Conservation (phyloP, 805 yeast species). For the Jamesozyma hellenica region DNA sequence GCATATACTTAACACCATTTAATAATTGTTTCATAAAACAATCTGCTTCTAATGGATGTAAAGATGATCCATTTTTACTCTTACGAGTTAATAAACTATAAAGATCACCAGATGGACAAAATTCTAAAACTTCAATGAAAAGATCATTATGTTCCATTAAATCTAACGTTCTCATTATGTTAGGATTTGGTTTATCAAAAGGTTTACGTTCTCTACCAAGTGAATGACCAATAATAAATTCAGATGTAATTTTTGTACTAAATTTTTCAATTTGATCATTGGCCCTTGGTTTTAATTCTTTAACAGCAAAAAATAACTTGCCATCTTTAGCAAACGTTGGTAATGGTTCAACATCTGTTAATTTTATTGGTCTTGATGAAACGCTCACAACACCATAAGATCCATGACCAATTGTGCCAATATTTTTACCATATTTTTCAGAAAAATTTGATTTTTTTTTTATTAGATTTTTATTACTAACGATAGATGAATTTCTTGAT, state of each 20-base stretch:
- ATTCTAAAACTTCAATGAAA: conserved; percentile 87
- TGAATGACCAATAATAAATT: conserved; percentile 78
- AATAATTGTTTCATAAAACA: conserved; percentile 83
- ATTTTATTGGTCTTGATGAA: conserved; percentile 47
- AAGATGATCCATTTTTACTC: conserved; percentile 38
- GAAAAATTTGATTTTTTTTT: conserved; percentile 20
- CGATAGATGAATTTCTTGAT: neutral
- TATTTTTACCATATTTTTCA: conserved; percentile 41
- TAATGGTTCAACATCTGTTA: conserved; percentile 8
- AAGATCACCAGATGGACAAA: conserved; percentile 76
- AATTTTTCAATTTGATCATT: conserved; percentile 91
- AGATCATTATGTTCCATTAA: conserved; percentile 63
- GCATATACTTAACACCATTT: conserved; percentile 77
- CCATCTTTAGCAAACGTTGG: conserved; percentile 58
- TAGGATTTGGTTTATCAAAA: conserved; percentile 30
- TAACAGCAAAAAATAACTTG: conserved; percentile 70
- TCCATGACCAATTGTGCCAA: conserved; percentile 73
- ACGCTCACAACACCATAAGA: conserved; percentile 90
- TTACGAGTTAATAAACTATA: conserved; percentile 44
- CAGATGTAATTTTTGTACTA: conserved; percentile 77
- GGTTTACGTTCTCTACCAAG: conserved; percentile 34
- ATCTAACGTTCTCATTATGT: conserved; percentile 72
- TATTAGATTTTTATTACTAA: neutral
- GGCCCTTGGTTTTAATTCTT: conserved; percentile 77
- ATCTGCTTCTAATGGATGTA: conserved; percentile 65